Evolutionary conservation across 768 basidiomycete species (phyloP).

Genomic region (Trametes villosa): DNA sequence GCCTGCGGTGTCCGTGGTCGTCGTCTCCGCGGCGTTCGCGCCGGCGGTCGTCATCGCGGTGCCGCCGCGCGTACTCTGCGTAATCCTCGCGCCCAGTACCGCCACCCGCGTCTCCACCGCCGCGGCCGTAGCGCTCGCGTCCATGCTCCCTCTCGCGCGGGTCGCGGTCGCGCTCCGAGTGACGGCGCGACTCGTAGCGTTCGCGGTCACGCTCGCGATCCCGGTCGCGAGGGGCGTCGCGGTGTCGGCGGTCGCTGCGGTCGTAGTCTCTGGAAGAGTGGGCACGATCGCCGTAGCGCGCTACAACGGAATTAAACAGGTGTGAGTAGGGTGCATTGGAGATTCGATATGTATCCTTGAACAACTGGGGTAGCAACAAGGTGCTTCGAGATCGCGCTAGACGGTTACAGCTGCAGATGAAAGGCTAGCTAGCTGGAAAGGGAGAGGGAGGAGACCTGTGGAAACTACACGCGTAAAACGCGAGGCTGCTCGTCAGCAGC

Average conservation of each 20-base stretch:
- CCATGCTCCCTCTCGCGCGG: slow-evolving; percentile 36
- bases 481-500: slow-evolving; percentile 22
- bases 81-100: slow-evolving; percentile 26
- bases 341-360: slow-evolving; percentile 39
- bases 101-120: slow-evolving; percentile 16
- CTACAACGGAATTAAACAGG: slow-evolving; percentile 49
- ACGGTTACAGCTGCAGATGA: slow-evolving; percentile 14
- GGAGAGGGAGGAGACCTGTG: background rate
- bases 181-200: slow-evolving; percentile 26
- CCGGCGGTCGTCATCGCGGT: slow-evolving; percentile 46
- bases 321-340: slow-evolving; percentile 27
- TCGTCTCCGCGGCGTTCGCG: slow-evolving; percentile 39
- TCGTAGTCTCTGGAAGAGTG: slow-evolving; percentile 40
- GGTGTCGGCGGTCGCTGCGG: slow-evolving; percentile 33
- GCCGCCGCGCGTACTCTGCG: slow-evolving; percentile 29
- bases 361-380: slow-evolving; percentile 27
- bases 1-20: slow-evolving; percentile 40
- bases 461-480: too few species aligned
- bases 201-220: slow-evolving; percentile 24
- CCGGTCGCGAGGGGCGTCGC: slow-evolving; percentile 32
- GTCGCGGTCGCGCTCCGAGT: slow-evolving; percentile 31
- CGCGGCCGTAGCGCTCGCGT: slow-evolving; percentile 34
- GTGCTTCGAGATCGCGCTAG: background rate
- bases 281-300: slow-evolving; percentile 60
- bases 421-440: slow-evolving; percentile 17